Percentiles rank a stretch among this genome's conserved stretches.
Conservation (phyloP, 768 basidiomycete species). For the Mycena capillaripes region DNA sequence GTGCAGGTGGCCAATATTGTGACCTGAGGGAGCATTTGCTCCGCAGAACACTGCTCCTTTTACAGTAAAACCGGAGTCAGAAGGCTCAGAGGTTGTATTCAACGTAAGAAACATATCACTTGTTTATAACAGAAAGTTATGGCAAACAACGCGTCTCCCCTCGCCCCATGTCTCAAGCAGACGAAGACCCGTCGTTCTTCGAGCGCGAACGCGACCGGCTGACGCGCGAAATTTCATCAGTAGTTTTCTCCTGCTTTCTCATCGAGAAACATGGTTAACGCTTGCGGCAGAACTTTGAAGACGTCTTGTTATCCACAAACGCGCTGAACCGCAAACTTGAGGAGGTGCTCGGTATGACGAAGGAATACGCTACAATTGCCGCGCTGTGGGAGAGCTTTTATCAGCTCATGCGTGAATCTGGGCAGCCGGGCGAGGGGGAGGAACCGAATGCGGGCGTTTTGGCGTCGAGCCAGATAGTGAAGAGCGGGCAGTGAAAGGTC, state of each 20-base stretch:
- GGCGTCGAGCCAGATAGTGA: neutral
- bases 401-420: slow-evolving; percentile 75
- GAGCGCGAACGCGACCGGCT: slow-evolving; percentile 85
- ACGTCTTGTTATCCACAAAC: slow-evolving; percentile 87
- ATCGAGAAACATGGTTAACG: slow-evolving; percentile 44
- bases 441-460: slow-evolving; percentile 67
- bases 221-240: slow-evolving; percentile 79
- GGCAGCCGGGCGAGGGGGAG: slow-evolving; percentile 52
- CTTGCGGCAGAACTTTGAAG: slow-evolving; percentile 41
- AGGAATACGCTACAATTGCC: slow-evolving; percentile 72
- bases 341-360: slow-evolving; percentile 92
- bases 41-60: no score
- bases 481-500: neutral
- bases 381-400: slow-evolving; percentile 88
- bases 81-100: no score
- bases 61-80: no score
- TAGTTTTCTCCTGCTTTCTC: slow-evolving; percentile 48
- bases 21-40: no score
- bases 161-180: slow-evolving; percentile 24
- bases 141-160: slow-evolving; percentile 53
- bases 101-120: no score
- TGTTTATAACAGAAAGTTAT: no score
- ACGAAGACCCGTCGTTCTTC: slow-evolving; percentile 75
- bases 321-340: slow-evolving; percentile 91
- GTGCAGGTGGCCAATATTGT: no score